Base-by-base conservation (phyloP, 1,284 basidiomycete species). In the Marasmius tenuissimus region DNA sequence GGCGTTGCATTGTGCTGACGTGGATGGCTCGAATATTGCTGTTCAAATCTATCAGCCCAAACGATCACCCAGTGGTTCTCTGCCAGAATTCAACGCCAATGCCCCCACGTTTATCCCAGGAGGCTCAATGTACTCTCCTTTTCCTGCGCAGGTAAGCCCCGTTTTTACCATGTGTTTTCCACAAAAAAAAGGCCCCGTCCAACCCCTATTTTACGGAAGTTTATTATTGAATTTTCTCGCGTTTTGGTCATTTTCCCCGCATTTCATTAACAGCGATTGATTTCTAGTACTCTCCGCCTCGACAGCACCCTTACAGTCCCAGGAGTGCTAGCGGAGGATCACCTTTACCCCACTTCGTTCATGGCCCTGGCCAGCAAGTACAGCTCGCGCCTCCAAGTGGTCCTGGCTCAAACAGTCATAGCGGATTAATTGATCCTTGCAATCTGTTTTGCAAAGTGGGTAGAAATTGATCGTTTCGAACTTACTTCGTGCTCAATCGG, bases 351-450 rank as follows among this genome's bases (percentile, higher is more conserved):
- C 60, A 74, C 14, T 93, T 94, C 67, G 81, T 92, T 35, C 93
- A 94, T 75, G 92, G 93, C 7, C 93, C 93, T 10, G 93, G 94
- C 11, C 94, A 95, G 73, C 92, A 94, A 73, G 92, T 95, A 22
- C 91, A 94, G 70, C 82, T 89, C 14, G 92, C 93, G 1, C 92
- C 92, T 10, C 60, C 83, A 47, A 70, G 68, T 33, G 92, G 91
- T 1, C 91, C 90, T 34, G 92, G 91, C 14, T 88, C 92, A 38
- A 84, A 68, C 58, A 93, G 91, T 69, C 87, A 91, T 67, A 93
- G 92, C 63, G 94, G 93, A 34, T 80, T 94, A 27, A 93, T 96
- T 64, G 94, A 96, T 75, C 93, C 93, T 1, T 94, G 93, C 81
- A 96, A 96, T 73, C 76, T 96, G 53, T 96, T 96, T 75, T 92